Conservation (phyloP, 75 land plant species). For the Cupressus sempervirens region DNA sequence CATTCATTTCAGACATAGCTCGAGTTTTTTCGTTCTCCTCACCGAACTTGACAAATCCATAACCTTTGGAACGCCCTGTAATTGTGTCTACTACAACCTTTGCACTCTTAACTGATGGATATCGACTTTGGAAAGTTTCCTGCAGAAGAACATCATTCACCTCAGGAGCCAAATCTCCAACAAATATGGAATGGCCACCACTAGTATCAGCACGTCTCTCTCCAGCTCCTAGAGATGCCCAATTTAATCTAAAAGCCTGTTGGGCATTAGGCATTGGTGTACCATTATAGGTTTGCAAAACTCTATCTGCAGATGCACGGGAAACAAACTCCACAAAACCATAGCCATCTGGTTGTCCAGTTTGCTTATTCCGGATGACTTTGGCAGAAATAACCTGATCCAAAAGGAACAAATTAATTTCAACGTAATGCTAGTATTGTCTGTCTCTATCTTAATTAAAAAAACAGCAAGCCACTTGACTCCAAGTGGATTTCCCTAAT, state of each 20-base stretch:
- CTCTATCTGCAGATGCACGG: slow-evolving; percentile 79
- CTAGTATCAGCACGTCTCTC: slow-evolving; percentile 67
- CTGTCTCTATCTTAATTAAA: not conserved
- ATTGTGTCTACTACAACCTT: slow-evolving; percentile 84
- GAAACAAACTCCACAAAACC: slow-evolving; percentile 84
- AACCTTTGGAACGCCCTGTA: slow-evolving; percentile 96
- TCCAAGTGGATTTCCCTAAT: not conserved
- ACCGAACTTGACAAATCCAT: slow-evolving; percentile 95
- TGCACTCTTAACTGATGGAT: slow-evolving; percentile 86
- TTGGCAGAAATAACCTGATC: slow-evolving; percentile 67
- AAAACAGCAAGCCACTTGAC: not conserved
- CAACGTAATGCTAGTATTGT: not conserved
- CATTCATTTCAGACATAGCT: slow-evolving; percentile 97
- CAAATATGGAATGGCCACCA: slow-evolving; percentile 82
- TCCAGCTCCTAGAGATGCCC: slow-evolving; percentile 83
- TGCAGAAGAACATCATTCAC: slow-evolving; percentile 83
- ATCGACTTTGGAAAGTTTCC: slow-evolving; percentile 72
- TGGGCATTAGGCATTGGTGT: slow-evolving; percentile 75
- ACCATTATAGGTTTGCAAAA: slow-evolving; percentile 77
- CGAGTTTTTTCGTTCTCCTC: slow-evolving; percentile 76
- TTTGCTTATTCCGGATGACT: slow-evolving; percentile 86
- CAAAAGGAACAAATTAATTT: not conserved
- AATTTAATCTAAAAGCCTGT: slow-evolving; percentile 78
- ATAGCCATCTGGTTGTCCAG: slow-evolving; percentile 79
- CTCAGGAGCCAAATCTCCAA: slow-evolving; percentile 93